Percentiles rank a stretch among this genome's conserved stretches.
These are phyloP conservation scores for Pseudogymnoascus sp. DNA, from an alignment of 2,329 filamentous ascomycete genomes.

Conservation along the genomic window DNA sequence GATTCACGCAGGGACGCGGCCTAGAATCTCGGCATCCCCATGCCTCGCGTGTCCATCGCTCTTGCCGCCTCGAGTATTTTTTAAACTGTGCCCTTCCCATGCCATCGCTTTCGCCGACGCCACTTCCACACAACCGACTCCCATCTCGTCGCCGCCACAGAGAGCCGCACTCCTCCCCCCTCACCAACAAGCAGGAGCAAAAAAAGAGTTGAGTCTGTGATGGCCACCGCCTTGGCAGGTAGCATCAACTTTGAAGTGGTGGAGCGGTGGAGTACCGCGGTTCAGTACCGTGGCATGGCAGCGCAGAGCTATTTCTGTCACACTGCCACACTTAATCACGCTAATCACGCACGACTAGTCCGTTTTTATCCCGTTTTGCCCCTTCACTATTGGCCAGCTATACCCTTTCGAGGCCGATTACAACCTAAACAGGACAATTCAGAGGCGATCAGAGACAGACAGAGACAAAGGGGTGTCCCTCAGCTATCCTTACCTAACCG, in stretches of 20 bases:
- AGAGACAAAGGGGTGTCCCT: not conserved
- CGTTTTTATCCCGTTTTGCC: not conserved
- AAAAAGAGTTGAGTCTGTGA: not conserved
- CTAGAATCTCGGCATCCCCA: not conserved
- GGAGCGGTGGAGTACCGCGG: not conserved
- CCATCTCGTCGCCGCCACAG: not conserved
- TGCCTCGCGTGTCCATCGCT: not conserved
- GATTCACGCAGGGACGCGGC: not conserved
- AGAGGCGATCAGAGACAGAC: not conserved
- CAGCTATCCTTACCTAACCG: not conserved
- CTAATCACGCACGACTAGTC: too few relatives aligned
- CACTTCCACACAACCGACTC: not conserved
- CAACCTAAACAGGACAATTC: not conserved
- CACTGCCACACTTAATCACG: not conserved
- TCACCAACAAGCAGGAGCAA: too few relatives aligned
- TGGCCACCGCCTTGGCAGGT: not conserved
- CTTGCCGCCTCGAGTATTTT: not conserved
- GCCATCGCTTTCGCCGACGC: not conserved
- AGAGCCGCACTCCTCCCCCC: not conserved
- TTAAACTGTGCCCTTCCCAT: too few relatives aligned
- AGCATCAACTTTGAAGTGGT: not conserved
- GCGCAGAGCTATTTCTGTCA: not conserved
- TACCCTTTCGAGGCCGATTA: not conserved
- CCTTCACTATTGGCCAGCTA: not conserved
- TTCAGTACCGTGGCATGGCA: not conserved